Percentiles rank a stretch among this genome's conserved stretches.
phyloP scores from a whole-genome alignment of 1,284 basidiomycete genomes.

The Malassezia vespertilionis region DNA sequence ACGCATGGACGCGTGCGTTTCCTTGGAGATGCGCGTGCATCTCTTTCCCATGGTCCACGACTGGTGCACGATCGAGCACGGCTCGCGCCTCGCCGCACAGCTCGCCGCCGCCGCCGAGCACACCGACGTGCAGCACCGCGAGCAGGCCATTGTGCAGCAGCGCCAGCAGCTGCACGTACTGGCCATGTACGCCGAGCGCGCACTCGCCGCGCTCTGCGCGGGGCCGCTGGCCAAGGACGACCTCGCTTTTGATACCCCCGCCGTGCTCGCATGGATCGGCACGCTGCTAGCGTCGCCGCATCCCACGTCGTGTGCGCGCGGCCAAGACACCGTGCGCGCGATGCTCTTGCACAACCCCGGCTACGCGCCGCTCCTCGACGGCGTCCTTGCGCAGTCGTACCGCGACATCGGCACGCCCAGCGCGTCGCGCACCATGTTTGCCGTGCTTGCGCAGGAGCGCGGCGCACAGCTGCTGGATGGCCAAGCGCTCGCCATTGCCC shows the following conservation, averaged over 20 bases:
- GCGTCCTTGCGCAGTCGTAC: conserved; percentile 63
- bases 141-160: conserved; percentile 49
- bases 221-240: neutral
- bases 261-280: conserved; percentile 50
- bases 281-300: conserved; percentile 49
- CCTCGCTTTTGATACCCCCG: conserved; percentile 47
- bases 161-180: conserved; percentile 54
- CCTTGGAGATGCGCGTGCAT: conserved; percentile 63
- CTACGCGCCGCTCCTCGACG: conserved; percentile 59
- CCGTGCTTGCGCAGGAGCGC: conserved; percentile 65
- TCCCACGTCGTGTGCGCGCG: conserved; percentile 48
- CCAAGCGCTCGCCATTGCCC: conserved; percentile 14
- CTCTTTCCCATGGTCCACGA: conserved; percentile 80
- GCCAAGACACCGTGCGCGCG: conserved; percentile 61
- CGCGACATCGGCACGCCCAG: conserved; percentile 53
- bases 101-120: conserved; percentile 57
- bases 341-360: conserved; percentile 58
- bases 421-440: conserved; percentile 58
- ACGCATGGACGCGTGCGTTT: conserved; percentile 64
- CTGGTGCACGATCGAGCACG: conserved; percentile 73
- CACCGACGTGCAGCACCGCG: conserved; percentile 48
- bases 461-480: conserved; percentile 58
- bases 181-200: conserved; percentile 61
- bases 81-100: conserved; percentile 62
- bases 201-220: conserved; percentile 60